These are phyloP conservation scores for Mortierella sp. DNA, from an alignment of 371 early-diverging fungal species.

Conservation along the genomic window DNA sequence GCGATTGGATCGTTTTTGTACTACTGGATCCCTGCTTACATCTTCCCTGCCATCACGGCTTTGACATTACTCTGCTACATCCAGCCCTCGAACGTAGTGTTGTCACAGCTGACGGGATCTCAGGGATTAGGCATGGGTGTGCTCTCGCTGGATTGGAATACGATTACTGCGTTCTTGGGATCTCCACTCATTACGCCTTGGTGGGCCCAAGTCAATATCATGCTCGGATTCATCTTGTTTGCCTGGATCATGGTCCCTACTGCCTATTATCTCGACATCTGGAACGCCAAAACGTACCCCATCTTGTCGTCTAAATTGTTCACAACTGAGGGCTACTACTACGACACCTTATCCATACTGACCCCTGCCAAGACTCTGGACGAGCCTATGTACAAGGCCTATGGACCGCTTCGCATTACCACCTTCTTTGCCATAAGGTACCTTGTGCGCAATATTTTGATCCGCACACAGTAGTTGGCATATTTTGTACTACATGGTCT, in stretches of 20 bases:
- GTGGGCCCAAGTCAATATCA: conserved; percentile 56
- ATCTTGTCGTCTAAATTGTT: conserved; percentile 42
- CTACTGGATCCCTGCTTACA: conserved; percentile 71
- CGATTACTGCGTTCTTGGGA: conserved; percentile 47
- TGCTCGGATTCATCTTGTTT: conserved; percentile 39
- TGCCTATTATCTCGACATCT: conserved; percentile 39
- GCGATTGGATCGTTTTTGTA: conserved; percentile 63
- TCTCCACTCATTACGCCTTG: conserved; percentile 49
- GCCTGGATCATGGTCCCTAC: conserved; percentile 49
- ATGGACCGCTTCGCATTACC: conserved; percentile 68
- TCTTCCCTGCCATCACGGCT: conserved; percentile 66
- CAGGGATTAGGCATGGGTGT: conserved; percentile 49
- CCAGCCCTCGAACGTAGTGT: conserved; percentile 68
- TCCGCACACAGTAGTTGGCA: background rate
- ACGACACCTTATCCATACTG: conserved; percentile 61
- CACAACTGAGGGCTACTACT: conserved; percentile 34
- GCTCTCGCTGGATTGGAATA: conserved; percentile 52
- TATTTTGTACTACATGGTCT: too few relatives aligned
- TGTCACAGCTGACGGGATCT: conserved; percentile 67
- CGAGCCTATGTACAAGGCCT: conserved; percentile 53
- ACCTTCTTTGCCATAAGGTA: conserved; percentile 69
- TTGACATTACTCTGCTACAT: conserved; percentile 76
- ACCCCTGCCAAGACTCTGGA: conserved; percentile 64
- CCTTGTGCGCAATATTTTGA: background rate
- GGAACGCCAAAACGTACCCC: conserved; percentile 41